These are phyloP conservation scores for Kalaharituber pfeilii DNA, from an alignment of 2,329 filamentous ascomycete genomes.

Conservation along the genomic window DNA sequence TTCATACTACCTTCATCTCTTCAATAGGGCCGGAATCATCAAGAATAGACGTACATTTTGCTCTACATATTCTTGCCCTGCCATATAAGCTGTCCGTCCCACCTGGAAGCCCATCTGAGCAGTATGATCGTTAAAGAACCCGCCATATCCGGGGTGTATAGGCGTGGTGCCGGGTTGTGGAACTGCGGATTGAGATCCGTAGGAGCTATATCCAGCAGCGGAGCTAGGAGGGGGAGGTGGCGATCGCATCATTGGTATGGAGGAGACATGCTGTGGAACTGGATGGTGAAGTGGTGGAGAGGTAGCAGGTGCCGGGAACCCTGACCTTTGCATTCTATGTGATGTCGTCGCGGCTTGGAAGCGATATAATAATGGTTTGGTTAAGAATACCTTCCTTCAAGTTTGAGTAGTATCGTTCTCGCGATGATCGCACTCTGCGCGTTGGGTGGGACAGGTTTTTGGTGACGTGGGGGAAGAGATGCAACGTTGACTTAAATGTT, in stretches of 20 bases:
- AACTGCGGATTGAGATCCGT: slow-evolving; percentile 39
- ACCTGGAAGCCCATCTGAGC: slow-evolving; percentile 91
- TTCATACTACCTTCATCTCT: slow-evolving; percentile 19
- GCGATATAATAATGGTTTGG: too few relatives aligned
- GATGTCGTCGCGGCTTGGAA: too few relatives aligned
- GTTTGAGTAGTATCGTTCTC: too few relatives aligned
- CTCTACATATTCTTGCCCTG: slow-evolving; percentile 86
- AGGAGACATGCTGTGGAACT: slow-evolving; percentile 83
- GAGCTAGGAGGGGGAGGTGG: slow-evolving; percentile 54
- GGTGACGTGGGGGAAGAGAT: too few relatives aligned
- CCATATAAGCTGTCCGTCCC: slow-evolving; percentile 76
- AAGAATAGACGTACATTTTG: slow-evolving; percentile 54
- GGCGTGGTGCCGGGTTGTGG: slow-evolving; percentile 32
- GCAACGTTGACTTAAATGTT: too few relatives aligned
- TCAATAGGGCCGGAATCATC: slow-evolving; percentile 33
- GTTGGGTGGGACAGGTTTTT: too few relatives aligned
- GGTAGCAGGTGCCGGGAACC: slow-evolving; percentile 18
- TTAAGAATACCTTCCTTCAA: too few relatives aligned
- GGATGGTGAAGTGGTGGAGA: slow-evolving; percentile 22
- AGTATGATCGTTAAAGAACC: slow-evolving; percentile 90
- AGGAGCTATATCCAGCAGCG: slow-evolving; percentile 39
- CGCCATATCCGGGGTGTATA: slow-evolving; percentile 26
- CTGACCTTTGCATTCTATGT: slow-evolving; percentile 19
- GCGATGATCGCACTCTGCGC: too few relatives aligned
- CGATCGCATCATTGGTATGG: slow-evolving; percentile 88